phyloP scores from a whole-genome alignment of 441 rosid species.

The Populus hybrid region DNA sequence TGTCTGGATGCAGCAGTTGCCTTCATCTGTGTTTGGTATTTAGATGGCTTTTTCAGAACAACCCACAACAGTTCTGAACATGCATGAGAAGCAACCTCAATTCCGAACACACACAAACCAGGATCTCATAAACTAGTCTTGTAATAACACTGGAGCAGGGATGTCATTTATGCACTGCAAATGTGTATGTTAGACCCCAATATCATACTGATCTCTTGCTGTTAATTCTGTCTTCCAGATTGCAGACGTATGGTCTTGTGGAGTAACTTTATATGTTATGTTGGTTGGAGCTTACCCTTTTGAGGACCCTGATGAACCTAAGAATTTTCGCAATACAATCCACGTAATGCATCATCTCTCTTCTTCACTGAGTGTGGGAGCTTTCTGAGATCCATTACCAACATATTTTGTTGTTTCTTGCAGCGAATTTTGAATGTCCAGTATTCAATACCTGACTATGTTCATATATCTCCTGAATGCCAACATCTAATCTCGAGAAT shows the following conservation, averaged over 20 bases:
- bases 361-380: not conserved
- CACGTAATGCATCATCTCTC: conserved; percentile 42
- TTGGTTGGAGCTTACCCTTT: conserved; percentile 98
- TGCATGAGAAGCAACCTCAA: not conserved
- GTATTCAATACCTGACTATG: conserved; percentile 91
- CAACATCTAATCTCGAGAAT: conserved; percentile 84
- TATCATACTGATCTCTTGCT: conserved; percentile 4
- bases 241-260: conserved; percentile 99
- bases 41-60: not conserved
- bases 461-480: conserved; percentile 92
- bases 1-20: not conserved
- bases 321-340: conserved; percentile 84
- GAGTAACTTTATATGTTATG: conserved; percentile 94
- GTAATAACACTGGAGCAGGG: not conserved
- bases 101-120: not conserved
- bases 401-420: conserved; percentile 18
- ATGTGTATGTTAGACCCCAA: not conserved
- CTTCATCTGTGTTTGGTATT: not conserved
- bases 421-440: conserved; percentile 96
- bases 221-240: conserved; percentile 44
- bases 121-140: not conserved
- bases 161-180: not conserved
- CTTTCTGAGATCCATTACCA: conserved; percentile 10
- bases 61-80: not conserved
- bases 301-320: conserved; percentile 96